phyloP scores from a whole-genome alignment of 257 asterid species.

The Ilex aquifolium region DNA sequence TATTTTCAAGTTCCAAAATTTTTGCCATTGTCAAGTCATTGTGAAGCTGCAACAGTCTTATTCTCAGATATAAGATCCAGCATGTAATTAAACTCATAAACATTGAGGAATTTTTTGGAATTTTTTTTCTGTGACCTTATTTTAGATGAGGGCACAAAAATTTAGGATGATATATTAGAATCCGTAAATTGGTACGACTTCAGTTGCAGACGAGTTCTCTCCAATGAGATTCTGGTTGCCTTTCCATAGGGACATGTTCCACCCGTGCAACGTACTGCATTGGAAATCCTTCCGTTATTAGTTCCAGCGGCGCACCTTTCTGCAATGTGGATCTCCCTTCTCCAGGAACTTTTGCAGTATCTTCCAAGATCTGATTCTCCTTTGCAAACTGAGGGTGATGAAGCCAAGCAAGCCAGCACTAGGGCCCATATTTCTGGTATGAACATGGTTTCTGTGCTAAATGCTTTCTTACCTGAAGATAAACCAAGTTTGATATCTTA shows the following conservation, averaged over 20 bases:
- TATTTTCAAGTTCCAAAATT: too few relatives aligned
- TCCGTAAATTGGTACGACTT: background rate
- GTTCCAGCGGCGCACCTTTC: constrained; percentile 74
- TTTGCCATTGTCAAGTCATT: too few relatives aligned
- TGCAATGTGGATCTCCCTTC: constrained; percentile 77
- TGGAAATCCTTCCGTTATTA: constrained; percentile 69
- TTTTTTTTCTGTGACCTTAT: too few relatives aligned
- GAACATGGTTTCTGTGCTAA: constrained; percentile 8
- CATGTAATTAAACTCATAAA: too few relatives aligned
- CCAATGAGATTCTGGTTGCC: constrained; percentile 7
- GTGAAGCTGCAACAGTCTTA: too few relatives aligned
- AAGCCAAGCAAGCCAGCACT: constrained; percentile 24
- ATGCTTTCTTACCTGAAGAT: constrained; percentile 9
- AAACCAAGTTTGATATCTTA: background rate
- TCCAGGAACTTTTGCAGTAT: constrained; percentile 54
- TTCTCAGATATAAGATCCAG: too few relatives aligned
- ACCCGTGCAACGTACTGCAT: constrained; percentile 74
- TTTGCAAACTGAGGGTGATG: constrained; percentile 40
- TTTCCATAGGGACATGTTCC: constrained; percentile 72
- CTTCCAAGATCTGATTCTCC: constrained; percentile 71
- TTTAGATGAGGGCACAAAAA: too few relatives aligned
- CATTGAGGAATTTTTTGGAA: too few relatives aligned
- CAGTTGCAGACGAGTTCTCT: background rate
- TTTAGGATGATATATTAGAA: too few relatives aligned
- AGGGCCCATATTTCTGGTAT: constrained; percentile 28